Conservation (phyloP, 768 basidiomycete genomes). For the Crepidotus variabilis region DNA sequence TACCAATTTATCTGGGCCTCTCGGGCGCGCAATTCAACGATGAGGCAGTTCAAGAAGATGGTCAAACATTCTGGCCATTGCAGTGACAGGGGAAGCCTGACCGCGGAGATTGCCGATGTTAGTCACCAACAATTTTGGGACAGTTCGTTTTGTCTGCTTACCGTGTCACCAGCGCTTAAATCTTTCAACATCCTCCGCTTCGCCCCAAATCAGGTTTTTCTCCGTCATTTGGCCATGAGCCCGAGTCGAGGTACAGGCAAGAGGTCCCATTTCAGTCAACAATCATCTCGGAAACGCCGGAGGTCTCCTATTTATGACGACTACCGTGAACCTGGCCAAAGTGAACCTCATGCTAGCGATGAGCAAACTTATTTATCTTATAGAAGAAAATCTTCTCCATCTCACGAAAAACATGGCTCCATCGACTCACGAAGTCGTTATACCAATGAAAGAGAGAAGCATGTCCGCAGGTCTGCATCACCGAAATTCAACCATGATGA, state of each 20-base stretch:
- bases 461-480: background rate
- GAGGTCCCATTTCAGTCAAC: background rate
- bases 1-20: too few species aligned
- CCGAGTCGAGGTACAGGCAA: background rate
- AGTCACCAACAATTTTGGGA: background rate
- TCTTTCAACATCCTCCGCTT: background rate
- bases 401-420: background rate
- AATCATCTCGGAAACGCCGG: background rate
- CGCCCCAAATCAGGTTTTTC: background rate
- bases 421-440: background rate
- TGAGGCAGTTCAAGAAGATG: too few species aligned
- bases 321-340: background rate
- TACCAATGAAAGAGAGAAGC: background rate
- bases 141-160: background rate
- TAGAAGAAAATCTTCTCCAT: background rate
- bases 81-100: too few species aligned
- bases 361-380: background rate
- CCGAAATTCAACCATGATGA: too few species aligned
- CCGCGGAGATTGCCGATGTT: background rate
- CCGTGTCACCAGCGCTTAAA: background rate
- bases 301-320: constrained; percentile 1
- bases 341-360: background rate
- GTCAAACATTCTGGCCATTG: too few species aligned
- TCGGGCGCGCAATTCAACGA: too few species aligned
- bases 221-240: background rate